These are phyloP conservation scores for Naganishia vaughanmartiniae DNA, from an alignment of 768 basidiomycete genomes.

Conservation along the genomic window DNA sequence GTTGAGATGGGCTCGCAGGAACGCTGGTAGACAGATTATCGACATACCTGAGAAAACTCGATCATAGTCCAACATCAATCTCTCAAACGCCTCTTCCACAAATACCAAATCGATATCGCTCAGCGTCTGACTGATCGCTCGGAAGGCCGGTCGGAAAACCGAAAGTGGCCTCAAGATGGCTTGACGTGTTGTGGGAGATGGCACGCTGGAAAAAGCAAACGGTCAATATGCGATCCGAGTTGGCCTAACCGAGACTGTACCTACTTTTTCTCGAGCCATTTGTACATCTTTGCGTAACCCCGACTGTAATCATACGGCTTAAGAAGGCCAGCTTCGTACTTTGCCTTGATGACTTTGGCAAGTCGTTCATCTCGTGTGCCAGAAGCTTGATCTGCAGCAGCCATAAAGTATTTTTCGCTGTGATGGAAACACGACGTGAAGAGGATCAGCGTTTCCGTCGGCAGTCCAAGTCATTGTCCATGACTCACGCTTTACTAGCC, in stretches of 20 bases:
- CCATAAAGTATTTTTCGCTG: conserved; percentile 83
- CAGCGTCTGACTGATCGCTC: conserved; percentile 50
- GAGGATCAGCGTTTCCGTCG: not conserved
- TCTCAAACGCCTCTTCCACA: conserved; percentile 96
- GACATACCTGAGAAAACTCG: conserved; percentile 58
- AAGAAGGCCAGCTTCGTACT: conserved; percentile 91
- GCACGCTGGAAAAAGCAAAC: not conserved
- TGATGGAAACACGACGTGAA: conserved; percentile 52
- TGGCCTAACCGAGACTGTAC: conserved; percentile 34
- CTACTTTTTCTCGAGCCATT: conserved; percentile 94
- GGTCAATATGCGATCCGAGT: not conserved
- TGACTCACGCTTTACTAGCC: conserved; percentile 31
- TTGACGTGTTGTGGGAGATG: conserved; percentile 80
- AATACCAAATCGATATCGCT: conserved; percentile 74
- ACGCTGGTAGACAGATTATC: not conserved
- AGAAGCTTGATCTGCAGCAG: conserved; percentile 89
- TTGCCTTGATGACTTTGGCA: conserved; percentile 86
- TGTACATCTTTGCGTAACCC: conserved; percentile 82
- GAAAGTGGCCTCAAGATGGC: conserved; percentile 80
- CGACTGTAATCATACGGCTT: conserved; percentile 97
- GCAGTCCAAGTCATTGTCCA: not conserved
- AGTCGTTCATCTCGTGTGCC: conserved; percentile 86
- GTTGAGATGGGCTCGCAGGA: not conserved
- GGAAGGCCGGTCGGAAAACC: conserved; percentile 54
- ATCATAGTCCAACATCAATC: conserved; percentile 90